These are phyloP conservation scores for Colletotrichum filicis DNA, from an alignment of 2,329 filamentous ascomycete species.

Conservation along the genomic window DNA sequence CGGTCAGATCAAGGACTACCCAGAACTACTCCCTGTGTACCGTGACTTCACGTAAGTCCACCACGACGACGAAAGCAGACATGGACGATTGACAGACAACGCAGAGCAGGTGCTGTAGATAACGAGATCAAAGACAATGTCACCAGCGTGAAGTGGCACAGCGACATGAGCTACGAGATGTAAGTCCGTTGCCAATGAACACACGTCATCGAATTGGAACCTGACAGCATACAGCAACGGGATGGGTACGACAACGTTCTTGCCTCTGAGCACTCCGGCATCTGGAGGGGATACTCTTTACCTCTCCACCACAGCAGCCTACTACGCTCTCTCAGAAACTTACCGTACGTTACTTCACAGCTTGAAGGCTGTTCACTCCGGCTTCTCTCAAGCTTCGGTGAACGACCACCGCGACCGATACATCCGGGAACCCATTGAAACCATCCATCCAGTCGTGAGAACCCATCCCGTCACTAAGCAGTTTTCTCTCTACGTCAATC, in stretches of 20 bases:
- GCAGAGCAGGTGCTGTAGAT: not conserved
- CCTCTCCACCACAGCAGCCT: not conserved
- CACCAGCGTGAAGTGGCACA: not conserved
- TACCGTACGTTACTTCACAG: not conserved
- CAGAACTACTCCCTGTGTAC: not conserved
- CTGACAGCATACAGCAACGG: not conserved
- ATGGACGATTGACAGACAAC: not conserved
- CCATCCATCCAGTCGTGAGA: constrained; percentile 3
- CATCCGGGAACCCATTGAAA: constrained; percentile 15
- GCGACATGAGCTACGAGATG: not conserved
- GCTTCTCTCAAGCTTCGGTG: not conserved
- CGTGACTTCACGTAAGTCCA: not conserved
- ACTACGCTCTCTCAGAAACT: not conserved
- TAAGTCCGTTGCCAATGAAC: not conserved
- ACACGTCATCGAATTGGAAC: not conserved
- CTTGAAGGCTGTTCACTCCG: not conserved
- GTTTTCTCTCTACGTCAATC: constrained; percentile 1
- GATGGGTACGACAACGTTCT: not conserved
- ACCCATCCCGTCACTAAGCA: not conserved
- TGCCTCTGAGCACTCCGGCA: not conserved
- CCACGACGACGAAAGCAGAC: not conserved
- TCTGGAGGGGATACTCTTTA: not conserved
- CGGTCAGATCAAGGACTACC: not conserved
- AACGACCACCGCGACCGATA: not conserved
- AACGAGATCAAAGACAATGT: not conserved